Evolutionary conservation across 148 eudicot species (phyloP), one percentile per base, ranked within the genome.

Genomic region (Euryodendron excelsum): DNA sequence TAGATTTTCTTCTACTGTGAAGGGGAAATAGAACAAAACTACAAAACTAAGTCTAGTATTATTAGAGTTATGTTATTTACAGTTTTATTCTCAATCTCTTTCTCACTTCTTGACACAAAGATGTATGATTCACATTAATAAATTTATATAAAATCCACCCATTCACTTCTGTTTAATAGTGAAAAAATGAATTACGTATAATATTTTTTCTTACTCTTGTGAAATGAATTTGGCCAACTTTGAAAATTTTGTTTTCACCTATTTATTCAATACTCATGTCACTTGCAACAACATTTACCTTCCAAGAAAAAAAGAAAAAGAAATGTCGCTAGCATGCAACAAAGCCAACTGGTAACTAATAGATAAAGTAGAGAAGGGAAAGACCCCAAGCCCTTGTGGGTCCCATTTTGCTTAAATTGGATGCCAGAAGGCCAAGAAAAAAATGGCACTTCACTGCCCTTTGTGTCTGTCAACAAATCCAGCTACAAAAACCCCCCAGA

Each of bases 401-500:
- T 4, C 76, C 76, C 76, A 21, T 39, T 53, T 33, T 20, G 62
- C 28, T 7, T 34, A 34, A 53, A 72, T 31, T 72, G 76, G 76
- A 7, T 72, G 76, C 41, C 76, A 72, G 76, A 53, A 33, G 37
- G 63, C 47, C 63, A 21, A 72, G 63, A 3, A 72, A 34, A 72
- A 50, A 20, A 53, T 9, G 27, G 33, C 59, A 30, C 34, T 9
- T 5, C 17, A 3, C 56, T 15, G n/a, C 58, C 41, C 20, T 25
- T n/a, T 21, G 1, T 6, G 45, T 7, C 58, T 53, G 58, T 72
- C 62, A 72, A 33, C 62, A 21, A 72, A 72, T 10, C 63, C 76
- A 55, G 20, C 63, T 72, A 72, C 76, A 72, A 72, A 72, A 72
- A n/a, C 63, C 76, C 76, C 41, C 23, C 50, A 47, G 25, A 30